Evolutionary conservation across 805 yeast species (phyloP).

Genomic region (Candida succiphila): DNA sequence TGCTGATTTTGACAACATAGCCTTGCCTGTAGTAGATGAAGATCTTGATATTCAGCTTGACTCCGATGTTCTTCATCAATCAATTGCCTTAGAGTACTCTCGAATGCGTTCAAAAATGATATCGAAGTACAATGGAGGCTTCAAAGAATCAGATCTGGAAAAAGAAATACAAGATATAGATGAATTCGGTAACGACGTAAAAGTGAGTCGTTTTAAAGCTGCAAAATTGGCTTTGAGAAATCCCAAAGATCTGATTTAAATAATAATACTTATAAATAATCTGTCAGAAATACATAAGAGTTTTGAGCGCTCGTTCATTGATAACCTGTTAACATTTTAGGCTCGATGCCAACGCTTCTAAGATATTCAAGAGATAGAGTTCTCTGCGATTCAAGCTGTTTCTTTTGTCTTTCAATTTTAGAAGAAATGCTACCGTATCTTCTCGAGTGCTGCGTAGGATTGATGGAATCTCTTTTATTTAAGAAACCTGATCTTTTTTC

Average conservation of each 20-base stretch:
- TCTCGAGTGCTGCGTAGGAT: background rate
- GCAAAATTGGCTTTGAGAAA: constrained; percentile 24
- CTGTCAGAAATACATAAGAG: background rate
- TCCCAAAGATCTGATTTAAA: constrained; percentile 1
- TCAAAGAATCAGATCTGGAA: constrained; percentile 34
- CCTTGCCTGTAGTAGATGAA: constrained; percentile 12
- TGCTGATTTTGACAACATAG: constrained; percentile 5
- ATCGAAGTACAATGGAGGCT: constrained; percentile 34
- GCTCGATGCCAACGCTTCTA: constrained; percentile 14
- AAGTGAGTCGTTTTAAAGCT: constrained; percentile 59
- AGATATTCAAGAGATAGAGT: constrained; percentile 13
- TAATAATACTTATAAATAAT: background rate
- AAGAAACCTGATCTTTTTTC: no score
- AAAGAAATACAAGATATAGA: constrained; percentile 61
- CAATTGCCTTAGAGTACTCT: constrained; percentile 47
- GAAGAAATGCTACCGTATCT: background rate
- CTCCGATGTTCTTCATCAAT: constrained; percentile 30
- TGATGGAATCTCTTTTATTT: no score
- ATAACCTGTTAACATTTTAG: constrained; percentile 21
- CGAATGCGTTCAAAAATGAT: constrained; percentile 43
- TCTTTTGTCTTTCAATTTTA: no score
- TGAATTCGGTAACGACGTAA: constrained; percentile 47
- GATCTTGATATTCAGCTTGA: constrained; percentile 19
- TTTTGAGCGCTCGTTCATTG: no score
- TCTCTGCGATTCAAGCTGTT: constrained; percentile 8